A percentile compares a stretch with the other conserved stretches of the same genome.
Evolutionary conservation across 768 basidiomycete species (phyloP).

Genomic region (Lenzites betulinus): DNA sequence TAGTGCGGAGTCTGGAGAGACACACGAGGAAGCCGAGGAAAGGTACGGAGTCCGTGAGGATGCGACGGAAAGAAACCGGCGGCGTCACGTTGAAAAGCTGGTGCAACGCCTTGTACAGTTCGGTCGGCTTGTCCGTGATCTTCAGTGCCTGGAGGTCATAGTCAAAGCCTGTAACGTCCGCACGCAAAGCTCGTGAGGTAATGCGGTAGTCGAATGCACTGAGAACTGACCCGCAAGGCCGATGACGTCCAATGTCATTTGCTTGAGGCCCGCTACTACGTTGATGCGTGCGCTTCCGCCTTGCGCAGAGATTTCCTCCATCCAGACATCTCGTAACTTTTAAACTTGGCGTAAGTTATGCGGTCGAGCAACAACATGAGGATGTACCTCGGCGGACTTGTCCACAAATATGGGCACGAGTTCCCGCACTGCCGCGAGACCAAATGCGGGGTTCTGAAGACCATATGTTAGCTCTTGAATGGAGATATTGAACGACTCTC

Average conservation of each 20-base stretch:
- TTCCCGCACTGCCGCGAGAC: constrained; percentile 29
- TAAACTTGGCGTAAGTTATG: no score
- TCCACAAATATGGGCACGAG: constrained; percentile 24
- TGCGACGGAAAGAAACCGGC: background rate
- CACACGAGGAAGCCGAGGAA: constrained; percentile 27
- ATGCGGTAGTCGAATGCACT: background rate
- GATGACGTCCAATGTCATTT: constrained; percentile 5
- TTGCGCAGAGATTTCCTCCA: background rate
- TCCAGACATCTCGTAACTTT: background rate
- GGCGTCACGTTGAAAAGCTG: background rate
- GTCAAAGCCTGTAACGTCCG: constrained; percentile 30
- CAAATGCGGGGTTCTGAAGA: constrained; percentile 32
- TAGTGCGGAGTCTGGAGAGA: background rate
- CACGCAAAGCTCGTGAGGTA: background rate
- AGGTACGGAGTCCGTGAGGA: constrained; percentile 22
- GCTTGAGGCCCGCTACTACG: background rate
- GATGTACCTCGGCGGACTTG: constrained; percentile 27
- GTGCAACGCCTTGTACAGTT: constrained; percentile 24
- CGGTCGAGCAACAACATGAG: background rate
- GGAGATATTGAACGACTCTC: background rate
- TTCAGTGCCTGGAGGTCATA: constrained; percentile 35
- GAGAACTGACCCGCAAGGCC: background rate
- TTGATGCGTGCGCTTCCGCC: background rate
- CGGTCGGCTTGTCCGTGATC: constrained; percentile 26
- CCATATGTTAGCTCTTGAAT: background rate